Conservation (phyloP, 2,329 filamentous ascomycete species). For the Pseudogymnoascus verrucosus region DNA sequence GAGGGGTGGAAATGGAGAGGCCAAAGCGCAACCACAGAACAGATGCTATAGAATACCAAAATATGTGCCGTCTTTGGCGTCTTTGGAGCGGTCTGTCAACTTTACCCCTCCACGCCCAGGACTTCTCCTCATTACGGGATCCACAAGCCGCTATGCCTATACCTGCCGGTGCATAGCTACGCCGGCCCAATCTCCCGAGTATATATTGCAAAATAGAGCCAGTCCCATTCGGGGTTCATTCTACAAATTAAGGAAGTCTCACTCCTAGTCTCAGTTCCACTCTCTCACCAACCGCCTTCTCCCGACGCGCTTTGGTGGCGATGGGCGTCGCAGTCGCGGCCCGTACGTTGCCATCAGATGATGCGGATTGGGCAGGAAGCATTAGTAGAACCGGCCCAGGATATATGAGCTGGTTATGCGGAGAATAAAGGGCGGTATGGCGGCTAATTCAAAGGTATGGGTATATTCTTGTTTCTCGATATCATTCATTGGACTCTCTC, state of each 20-base stretch:
- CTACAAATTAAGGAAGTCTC: not conserved
- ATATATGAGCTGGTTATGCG: not conserved
- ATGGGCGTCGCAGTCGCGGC: not conserved
- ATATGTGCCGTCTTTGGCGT: not conserved
- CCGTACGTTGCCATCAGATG: not conserved
- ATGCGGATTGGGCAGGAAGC: not conserved
- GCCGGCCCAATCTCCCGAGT: not conserved
- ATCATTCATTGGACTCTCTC: not conserved
- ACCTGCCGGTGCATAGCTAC: not conserved
- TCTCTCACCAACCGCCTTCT: not conserved
- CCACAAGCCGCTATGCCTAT: not conserved
- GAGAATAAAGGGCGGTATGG: not conserved
- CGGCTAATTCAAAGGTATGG: not conserved
- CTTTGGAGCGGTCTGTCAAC: not conserved
- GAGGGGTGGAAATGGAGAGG: not conserved
- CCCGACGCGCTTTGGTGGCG: not conserved
- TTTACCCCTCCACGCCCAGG: not conserved
- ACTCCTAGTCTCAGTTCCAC: not conserved
- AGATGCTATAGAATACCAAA: not conserved
- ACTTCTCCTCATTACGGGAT: slow-evolving; percentile 1
- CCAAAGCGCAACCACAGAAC: not conserved
- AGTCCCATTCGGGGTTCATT: not conserved
- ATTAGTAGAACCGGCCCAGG: not conserved
- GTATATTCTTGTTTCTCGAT: not conserved
- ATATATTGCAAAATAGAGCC: not conserved